phyloP scores from a whole-genome alignment of 2,329 filamentous ascomycete species.

The Penicillium occitanis region DNA sequence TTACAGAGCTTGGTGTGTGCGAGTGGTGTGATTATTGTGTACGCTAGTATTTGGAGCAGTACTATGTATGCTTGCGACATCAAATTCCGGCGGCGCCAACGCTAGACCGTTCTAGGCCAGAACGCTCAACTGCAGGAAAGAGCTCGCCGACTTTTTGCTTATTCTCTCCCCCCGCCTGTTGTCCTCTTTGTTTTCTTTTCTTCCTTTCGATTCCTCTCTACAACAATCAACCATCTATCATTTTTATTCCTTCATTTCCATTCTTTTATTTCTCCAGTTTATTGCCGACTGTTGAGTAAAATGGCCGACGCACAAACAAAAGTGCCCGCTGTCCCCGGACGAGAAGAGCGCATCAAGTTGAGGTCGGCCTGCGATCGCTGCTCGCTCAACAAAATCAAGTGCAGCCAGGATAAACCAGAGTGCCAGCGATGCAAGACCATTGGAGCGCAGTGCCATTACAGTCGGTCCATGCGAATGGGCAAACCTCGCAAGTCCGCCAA shows the following conservation, averaged over 20 bases:
- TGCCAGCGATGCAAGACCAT: constrained; percentile 22
- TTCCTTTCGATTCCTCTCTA: background rate
- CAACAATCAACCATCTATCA: background rate
- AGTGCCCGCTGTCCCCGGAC: constrained; percentile 1
- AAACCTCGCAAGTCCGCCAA: constrained; percentile 22
- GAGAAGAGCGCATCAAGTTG: constrained; percentile 22
- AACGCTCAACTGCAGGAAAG: background rate
- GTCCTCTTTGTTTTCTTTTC: background rate
- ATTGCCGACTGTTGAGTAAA: background rate
- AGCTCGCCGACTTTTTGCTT: background rate
- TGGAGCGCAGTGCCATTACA: constrained; percentile 23
- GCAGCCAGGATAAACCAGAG: constrained; percentile 23
- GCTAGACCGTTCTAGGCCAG: background rate
- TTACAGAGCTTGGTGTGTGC: background rate
- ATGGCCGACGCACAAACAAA: constrained; percentile 14
- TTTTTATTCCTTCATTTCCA: background rate
- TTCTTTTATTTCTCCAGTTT: background rate
- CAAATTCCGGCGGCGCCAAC: background rate
- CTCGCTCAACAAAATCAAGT: constrained; percentile 23
- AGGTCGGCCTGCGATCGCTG: constrained; percentile 22
- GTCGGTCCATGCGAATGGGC: constrained; percentile 23
- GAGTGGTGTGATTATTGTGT: background rate
- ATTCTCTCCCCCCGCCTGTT: background rate
- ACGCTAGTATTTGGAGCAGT: background rate
- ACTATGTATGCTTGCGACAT: background rate